Base-by-base conservation (phyloP, 1,284 basidiomycete species). In the Melanopsichium pennsylvanicum region DNA sequence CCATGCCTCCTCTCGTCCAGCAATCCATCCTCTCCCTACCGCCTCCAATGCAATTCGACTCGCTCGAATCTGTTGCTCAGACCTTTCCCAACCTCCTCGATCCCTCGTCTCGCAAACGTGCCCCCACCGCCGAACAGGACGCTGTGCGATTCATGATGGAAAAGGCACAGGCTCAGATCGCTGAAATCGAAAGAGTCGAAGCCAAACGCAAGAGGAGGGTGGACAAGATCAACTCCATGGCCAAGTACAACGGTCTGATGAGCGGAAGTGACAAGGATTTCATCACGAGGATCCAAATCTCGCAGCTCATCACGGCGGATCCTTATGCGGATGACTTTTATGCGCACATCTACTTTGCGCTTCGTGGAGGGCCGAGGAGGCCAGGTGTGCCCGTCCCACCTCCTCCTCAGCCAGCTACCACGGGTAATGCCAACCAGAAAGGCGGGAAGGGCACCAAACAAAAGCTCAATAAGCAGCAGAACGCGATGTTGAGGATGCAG, bases 261-360 rank as follows among this genome's bases (percentile, higher is more conserved):
- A 93, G 91, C 0, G 91, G 93, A 81, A 95, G 92, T 13, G 96
- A 99, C 85, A 98, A 98, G 84, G 96, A 98, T 80, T 99, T 98
- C 81, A 98, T 99, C 83, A 98, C 96, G 19, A 89, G 96, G 33
- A 98, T 99, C 60, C 96, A 99, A 83, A 92, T 99, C 39, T 97
- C 93, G 1, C 95, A 98, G 80, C 88, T 98, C 26, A 93, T 97
- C 41, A 81, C 82, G 21, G 64, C 77, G 21, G 96, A 98, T 83
- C 96, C 96, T 0, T 97, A 96, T 82, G 88, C 92, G 29, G 94
- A 97, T 70, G 96, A 99, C 81, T 99, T 97, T 80, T 98, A 99
- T 78, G 95, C 93, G 7, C 95, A 98, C 82, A 93, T 97, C 16
- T 95, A 91, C 80, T 89, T 90, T 42, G 91, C 92, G 27, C 87